These are phyloP conservation scores for Microsporum ferrugineum DNA, from an alignment of 2,329 filamentous ascomycete species.

Conservation along the genomic window DNA sequence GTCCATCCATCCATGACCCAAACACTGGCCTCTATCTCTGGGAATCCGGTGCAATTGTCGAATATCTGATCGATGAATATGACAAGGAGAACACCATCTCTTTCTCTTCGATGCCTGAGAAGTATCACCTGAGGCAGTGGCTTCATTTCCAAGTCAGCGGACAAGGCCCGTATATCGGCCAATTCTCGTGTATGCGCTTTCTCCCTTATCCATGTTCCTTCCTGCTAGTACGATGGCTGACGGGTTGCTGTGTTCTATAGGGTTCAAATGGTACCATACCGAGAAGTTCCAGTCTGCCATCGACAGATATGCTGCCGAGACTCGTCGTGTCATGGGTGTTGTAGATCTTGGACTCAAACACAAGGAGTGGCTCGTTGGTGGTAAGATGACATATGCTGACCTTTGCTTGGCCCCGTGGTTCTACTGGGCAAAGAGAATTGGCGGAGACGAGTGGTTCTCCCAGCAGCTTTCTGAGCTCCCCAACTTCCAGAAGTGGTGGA, in stretches of 20 bases:
- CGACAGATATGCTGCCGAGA: slow-evolving; percentile 39
- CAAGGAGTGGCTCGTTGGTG: slow-evolving; percentile 7
- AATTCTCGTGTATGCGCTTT: slow-evolving; percentile 16
- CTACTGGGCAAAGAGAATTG: not conserved
- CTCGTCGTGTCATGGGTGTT: slow-evolving; percentile 37
- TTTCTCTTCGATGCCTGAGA: slow-evolving; percentile 21
- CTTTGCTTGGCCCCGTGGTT: slow-evolving; percentile 4
- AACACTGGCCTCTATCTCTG: slow-evolving; percentile 30
- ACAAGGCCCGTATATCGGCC: slow-evolving; percentile 37
- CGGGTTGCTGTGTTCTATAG: slow-evolving; percentile 17
- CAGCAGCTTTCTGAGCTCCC: not conserved
- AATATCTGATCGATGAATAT: slow-evolving; percentile 32
- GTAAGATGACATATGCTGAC: slow-evolving; percentile 5
- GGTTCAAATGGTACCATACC: slow-evolving; percentile 29
- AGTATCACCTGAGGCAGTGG: slow-evolving; percentile 30
- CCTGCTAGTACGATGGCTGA: not conserved
- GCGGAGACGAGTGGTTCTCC: not conserved
- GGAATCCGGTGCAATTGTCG: slow-evolving; percentile 32
- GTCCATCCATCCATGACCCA: slow-evolving; percentile 30
- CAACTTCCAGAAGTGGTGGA: slow-evolving; percentile 1
- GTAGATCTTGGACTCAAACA: slow-evolving; percentile 25
- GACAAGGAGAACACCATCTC: slow-evolving; percentile 32
- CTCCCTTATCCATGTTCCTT: not conserved
- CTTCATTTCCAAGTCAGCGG: slow-evolving; percentile 33
- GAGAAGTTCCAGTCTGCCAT: slow-evolving; percentile 37